Evolutionary conservation across 1,139 yeast genomes (phyloP).

Genomic region (Hansenula sp.): DNA sequence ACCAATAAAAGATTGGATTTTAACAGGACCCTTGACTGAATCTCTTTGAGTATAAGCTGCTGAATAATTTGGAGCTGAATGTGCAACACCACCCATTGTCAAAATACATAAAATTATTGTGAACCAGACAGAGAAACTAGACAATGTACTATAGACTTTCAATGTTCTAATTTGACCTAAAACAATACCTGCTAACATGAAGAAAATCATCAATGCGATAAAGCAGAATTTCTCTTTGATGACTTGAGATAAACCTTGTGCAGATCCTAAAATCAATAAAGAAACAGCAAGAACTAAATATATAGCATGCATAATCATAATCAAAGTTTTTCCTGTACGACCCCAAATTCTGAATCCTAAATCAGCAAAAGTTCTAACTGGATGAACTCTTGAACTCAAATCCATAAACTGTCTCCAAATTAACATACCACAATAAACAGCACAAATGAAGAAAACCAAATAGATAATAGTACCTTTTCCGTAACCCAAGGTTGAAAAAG

Average conservation of each 20-base stretch:
- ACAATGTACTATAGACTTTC: constrained; percentile 35
- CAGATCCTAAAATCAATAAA: constrained; percentile 34
- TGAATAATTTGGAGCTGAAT: constrained; percentile 29
- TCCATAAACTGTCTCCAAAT: constrained; percentile 28
- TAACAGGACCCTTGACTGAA: constrained; percentile 21
- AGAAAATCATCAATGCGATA: constrained; percentile 34
- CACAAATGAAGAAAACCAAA: constrained; percentile 33
- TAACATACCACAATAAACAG: constrained; percentile 35
- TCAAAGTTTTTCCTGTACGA: constrained; percentile 24
- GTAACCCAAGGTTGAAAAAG: constrained; percentile 37
- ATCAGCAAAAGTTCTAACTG: constrained; percentile 37
- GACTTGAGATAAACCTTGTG: constrained; percentile 37
- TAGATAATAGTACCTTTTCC: constrained; percentile 39
- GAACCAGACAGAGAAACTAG: constrained; percentile 42
- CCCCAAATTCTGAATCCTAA: constrained; percentile 35
- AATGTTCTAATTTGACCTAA: constrained; percentile 38
- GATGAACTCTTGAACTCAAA: constrained; percentile 37
- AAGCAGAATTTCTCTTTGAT: constrained; percentile 34
- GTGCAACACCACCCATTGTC: constrained; percentile 37
- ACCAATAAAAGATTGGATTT: constrained; percentile 22
- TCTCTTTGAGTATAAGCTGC: constrained; percentile 26
- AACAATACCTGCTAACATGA: constrained; percentile 38
- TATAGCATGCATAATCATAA: constrained; percentile 34
- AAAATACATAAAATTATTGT: constrained; percentile 35
- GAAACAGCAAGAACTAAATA: constrained; percentile 40